Evolutionary conservation across 305 asterid genomes (phyloP).

Genomic region (Fraxinus nigra): DNA sequence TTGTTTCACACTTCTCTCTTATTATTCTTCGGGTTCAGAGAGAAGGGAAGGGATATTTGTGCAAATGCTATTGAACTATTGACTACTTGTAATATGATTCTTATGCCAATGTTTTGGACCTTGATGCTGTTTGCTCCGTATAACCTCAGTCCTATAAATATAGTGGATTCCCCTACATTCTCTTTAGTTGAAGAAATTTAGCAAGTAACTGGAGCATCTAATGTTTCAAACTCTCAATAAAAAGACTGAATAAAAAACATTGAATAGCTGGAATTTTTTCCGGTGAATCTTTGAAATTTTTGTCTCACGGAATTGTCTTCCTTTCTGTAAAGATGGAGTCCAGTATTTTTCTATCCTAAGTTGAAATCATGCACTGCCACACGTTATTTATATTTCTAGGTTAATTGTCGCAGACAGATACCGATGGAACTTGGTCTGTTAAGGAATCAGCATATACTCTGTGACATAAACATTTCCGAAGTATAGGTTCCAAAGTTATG

Average conservation of each 20-base stretch:
- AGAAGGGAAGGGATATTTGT: background rate
- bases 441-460: background rate
- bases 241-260: background rate
- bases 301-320: background rate
- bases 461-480: background rate
- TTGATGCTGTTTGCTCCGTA: background rate
- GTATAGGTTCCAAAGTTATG: background rate
- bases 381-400: background rate
- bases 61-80: background rate
- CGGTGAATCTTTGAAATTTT: background rate
- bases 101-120: background rate
- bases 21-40: background rate
- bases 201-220: background rate
- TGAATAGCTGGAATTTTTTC: background rate
- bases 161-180: background rate
- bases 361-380: background rate
- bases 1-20: background rate
- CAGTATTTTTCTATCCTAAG: background rate
- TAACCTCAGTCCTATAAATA: background rate
- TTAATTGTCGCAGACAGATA: background rate
- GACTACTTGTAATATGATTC: background rate
- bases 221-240: background rate
- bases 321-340: background rate
- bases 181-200: background rate
- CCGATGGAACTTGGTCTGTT: background rate